A percentile compares a stretch with the other conserved stretches of the same genome.
phyloP scores from a whole-genome alignment of 2,329 filamentous ascomycete species.

The Tolypocladium sp. region DNA sequence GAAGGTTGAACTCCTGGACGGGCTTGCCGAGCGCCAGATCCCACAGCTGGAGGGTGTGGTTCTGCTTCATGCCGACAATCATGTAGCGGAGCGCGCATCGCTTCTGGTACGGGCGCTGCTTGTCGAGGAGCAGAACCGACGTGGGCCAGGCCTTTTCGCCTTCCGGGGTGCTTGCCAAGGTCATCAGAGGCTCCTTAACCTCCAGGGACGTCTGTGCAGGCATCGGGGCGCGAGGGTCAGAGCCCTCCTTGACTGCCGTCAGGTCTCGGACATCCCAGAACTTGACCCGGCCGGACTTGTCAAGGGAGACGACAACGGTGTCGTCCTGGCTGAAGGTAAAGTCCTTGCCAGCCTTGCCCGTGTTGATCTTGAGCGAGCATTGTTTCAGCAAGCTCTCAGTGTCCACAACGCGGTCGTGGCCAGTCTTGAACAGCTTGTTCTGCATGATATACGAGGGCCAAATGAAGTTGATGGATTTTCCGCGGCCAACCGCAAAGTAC shows the following conservation, averaged over 20 bases:
- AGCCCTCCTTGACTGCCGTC: conserved; percentile 43
- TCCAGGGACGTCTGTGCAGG: conserved; percentile 56
- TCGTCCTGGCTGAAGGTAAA: conserved; percentile 98
- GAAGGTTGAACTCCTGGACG: conserved; percentile 93
- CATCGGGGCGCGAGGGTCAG: conserved; percentile 39
- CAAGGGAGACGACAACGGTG: conserved; percentile 84
- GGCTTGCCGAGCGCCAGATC: conserved; percentile 91
- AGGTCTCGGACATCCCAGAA: conserved; percentile 95
- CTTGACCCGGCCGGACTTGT: conserved; percentile 92
- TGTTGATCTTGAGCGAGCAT: conserved; percentile 86
- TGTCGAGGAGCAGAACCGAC: conserved; percentile 91
- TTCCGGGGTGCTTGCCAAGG: conserved; percentile 75
- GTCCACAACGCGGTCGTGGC: conserved; percentile 63
- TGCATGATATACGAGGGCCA: conserved; percentile 56
- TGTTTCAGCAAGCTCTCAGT: conserved; percentile 82
- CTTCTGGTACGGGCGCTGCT: conserved; percentile 86
- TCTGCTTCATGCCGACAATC: conserved; percentile 97
- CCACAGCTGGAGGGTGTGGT: conserved; percentile 97
- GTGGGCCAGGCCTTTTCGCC: conserved; percentile 95
- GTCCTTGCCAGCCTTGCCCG: conserved; percentile 95
- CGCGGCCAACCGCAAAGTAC: conserved; percentile 89
- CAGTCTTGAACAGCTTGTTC: conserved; percentile 53
- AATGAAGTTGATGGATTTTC: conserved; percentile 92
- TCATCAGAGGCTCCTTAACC: conserved; percentile 78
- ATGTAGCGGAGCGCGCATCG: conserved; percentile 86